phyloP scores from a whole-genome alignment of 176 grass and related monocot species.

The Luzula sylvatica region DNA sequence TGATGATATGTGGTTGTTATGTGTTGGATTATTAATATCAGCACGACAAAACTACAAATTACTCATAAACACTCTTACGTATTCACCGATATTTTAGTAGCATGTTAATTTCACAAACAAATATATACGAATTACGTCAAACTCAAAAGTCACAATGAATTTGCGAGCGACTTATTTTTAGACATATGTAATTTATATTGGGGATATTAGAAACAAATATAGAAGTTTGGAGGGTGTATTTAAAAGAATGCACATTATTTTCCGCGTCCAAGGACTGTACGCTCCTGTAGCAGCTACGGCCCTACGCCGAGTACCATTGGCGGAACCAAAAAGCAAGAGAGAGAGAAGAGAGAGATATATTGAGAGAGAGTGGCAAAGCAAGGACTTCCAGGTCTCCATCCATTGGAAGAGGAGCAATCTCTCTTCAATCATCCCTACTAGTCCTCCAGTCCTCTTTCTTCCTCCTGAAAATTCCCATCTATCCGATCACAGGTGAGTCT shows the following conservation, averaged over 20 bases:
- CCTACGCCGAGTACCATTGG: constrained; percentile 17
- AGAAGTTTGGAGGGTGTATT: not conserved
- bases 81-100: not conserved
- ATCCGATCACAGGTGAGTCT: constrained; percentile 12
- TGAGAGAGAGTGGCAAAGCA: not conserved
- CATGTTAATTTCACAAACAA: not conserved
- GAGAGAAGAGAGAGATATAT: not conserved
- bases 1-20: not conserved
- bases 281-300: constrained; percentile 19
- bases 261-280: constrained; percentile 9
- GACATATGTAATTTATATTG: not conserved
- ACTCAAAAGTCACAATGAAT: not conserved
- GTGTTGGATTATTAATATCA: not conserved
- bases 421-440: not conserved
- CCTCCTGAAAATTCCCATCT: not conserved
- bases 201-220: not conserved
- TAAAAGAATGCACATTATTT: constrained; percentile 1
- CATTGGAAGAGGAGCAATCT: not conserved
- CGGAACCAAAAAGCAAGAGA: not conserved
- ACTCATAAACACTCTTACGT: not conserved
- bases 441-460: not conserved
- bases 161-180: not conserved
- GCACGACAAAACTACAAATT: too few species aligned
- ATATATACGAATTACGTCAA: not conserved
- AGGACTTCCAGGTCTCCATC: not conserved